Base-by-base conservation (phyloP, 75 land plant genomes). In the Cryptomeria japonica region DNA sequence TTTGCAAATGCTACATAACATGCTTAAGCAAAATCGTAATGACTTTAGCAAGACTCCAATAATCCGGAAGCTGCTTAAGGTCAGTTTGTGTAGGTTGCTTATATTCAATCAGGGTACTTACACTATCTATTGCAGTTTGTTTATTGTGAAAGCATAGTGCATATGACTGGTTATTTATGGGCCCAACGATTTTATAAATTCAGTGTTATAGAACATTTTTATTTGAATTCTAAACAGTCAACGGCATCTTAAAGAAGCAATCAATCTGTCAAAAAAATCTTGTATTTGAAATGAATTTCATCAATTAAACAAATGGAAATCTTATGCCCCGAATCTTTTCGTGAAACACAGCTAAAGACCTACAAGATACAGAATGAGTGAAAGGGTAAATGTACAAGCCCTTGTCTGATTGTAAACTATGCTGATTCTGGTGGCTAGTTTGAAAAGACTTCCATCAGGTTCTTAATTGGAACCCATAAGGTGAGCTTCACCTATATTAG, bases 1-100 rank as follows among this genome's bases (percentile, higher is more conserved):
- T 39, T 87, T 94, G 77, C 96, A 91, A 84, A 92, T 95, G 95
- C 90, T 97, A 34, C 97, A 95, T 80, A 92, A 92, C 73, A 92
- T 94, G 14, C 87, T 95, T 90, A 98, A 98, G 94, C 94, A 95
- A 87, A 92, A 91, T 86, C 89, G 96, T 37, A 88, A 85, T 84
- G 89, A 93, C 34, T 97, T 88, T 68, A 91, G 88, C 34, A 95
- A 91, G 86, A 96, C 86, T 84, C 99, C 98, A 16, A 91, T 95
- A 72, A 80, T 97, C 9, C 92, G 97, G 31, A 95, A 95, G 89
- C 91, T 95, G 84, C 88, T 97, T 15, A 95, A 93, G 97, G 98
- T 95, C 37, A 53, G 86, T 25, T 14, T 9, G 88, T 28, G 32
- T 38, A 38, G 28, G 44, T n/a, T 44, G n/a, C 16, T 51, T 2